Evolutionary conservation across 768 basidiomycete species (phyloP).

Genomic region (Holtermanniella nyarrowii): DNA sequence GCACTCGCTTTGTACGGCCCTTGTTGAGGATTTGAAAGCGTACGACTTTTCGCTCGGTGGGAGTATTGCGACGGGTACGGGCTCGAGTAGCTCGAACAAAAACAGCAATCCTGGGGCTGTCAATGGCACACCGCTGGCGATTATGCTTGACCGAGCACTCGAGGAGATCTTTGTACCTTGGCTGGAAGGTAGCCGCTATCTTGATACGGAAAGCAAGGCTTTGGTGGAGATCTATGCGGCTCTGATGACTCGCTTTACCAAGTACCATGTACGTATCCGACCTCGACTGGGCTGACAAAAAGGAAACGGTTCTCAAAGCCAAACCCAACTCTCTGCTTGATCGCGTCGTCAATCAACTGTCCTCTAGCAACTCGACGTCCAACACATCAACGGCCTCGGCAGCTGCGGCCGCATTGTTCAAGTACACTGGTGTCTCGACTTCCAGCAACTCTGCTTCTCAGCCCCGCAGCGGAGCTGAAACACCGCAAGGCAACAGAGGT

Average conservation of each 20-base stretch:
- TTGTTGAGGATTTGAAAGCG: slow-evolving; percentile 83
- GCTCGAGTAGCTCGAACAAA: slow-evolving; percentile 51
- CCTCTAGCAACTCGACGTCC: slow-evolving; percentile 53
- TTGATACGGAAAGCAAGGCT: slow-evolving; percentile 82
- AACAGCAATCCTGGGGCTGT: no score
- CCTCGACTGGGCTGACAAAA: not conserved
- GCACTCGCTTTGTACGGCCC: slow-evolving; percentile 61
- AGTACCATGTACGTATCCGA: slow-evolving; percentile 65
- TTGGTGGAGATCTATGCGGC: slow-evolving; percentile 66
- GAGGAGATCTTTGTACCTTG: slow-evolving; percentile 94
- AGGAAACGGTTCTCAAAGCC: slow-evolving; percentile 51
- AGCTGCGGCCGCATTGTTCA: slow-evolving; percentile 68
- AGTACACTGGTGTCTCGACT: slow-evolving; percentile 61
- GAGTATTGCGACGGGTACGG: not conserved
- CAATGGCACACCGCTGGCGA: slow-evolving; percentile 52
- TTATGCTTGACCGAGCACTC: slow-evolving; percentile 90
- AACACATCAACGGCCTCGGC: slow-evolving; percentile 45
- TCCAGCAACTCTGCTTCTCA: slow-evolving; percentile 49
- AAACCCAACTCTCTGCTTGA: slow-evolving; percentile 58
- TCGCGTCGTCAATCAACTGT: slow-evolving; percentile 80
- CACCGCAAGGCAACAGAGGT: slow-evolving; percentile 13
- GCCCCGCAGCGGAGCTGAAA: slow-evolving; percentile 61
- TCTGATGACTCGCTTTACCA: slow-evolving; percentile 63
- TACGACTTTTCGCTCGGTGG: slow-evolving; percentile 64
- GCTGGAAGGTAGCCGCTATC: slow-evolving; percentile 78